Evolutionary conservation across 1,284 basidiomycete species (phyloP).

Genomic region (Termitomyces sp.): DNA sequence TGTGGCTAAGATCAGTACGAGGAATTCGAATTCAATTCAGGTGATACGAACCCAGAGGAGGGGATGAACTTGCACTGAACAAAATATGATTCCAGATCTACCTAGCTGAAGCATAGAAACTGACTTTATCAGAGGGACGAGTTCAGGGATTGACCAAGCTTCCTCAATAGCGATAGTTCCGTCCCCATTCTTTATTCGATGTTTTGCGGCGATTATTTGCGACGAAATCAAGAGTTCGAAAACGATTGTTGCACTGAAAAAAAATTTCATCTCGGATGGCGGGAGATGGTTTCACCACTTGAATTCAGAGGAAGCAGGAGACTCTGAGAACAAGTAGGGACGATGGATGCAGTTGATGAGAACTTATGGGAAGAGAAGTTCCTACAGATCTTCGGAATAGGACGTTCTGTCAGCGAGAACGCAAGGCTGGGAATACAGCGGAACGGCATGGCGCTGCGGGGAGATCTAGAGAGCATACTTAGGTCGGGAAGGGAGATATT

Average conservation of each 20-base stretch:
- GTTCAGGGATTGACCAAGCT: slow-evolving; percentile 36
- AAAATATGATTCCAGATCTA: not conserved
- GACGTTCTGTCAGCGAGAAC: not conserved
- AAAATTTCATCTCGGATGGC: not conserved
- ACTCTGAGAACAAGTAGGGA: not conserved
- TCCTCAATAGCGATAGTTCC: slow-evolving; percentile 38
- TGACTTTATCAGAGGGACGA: slow-evolving; percentile 25
- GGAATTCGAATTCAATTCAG: not conserved
- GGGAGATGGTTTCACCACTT: not conserved
- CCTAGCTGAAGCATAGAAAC: not conserved
- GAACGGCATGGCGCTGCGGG: not conserved
- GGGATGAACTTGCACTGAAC: slow-evolving; percentile 5
- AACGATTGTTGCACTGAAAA: not conserved
- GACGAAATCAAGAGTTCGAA: not conserved
- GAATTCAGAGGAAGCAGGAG: not conserved
- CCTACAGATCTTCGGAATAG: not conserved
- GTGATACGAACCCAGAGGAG: slow-evolving; percentile 6
- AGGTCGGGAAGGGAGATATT: not conserved
- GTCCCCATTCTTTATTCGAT: slow-evolving; percentile 23
- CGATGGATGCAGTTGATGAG: not conserved
- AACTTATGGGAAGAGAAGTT: not conserved
- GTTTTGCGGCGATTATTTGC: no score
- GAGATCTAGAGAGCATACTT: no score
- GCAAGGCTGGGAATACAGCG: not conserved
- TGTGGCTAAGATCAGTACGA: slow-evolving; percentile 3